Base-by-base conservation (phyloP, 2,329 filamentous ascomycete genomes). In the Aureobasidium vineae region DNA sequence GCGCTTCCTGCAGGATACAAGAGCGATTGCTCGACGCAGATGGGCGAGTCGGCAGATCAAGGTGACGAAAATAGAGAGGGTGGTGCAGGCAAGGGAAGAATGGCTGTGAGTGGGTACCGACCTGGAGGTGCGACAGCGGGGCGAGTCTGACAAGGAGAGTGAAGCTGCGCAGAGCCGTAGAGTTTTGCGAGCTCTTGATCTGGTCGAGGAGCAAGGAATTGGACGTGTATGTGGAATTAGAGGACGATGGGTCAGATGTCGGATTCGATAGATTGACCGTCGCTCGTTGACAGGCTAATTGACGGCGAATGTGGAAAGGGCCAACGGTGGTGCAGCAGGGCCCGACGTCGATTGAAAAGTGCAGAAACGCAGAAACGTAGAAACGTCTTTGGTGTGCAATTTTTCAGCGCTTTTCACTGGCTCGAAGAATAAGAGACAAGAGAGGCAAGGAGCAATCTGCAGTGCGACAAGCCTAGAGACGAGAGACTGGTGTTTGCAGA, bases 71-170 rank as follows among this genome's bases (percentile, higher is more conserved):
- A 60, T 50, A 54, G 52, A 41, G 38, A 60, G 45, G 43, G 53
- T 54, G 53, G 43, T 49, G 52, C 64, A 66, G 50, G 63, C 36
- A 60, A 60, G 64, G 64, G 53, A 50, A 45, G 28, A 28, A 11
- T 8, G 6, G 43, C 21, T 63, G 28, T 52, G 54, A 47, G 45
- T 57, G 53, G 50, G 26, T 65, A 66, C 64, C 64, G 31, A 66
- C 64, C 64, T 66, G 28, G 43, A 66, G 43, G 41, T 52, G 64
- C 64, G 45, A 66, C 64, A 66, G 64, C 53, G 43, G 53, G 45
- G 61, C 47, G 36, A 53, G 49, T 61, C 45, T 63, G 59, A 52
- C 59, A 63, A 63, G 47, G 61, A 64, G 49, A 64, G 61, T 64
- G 61, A 64, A 64, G 61, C 61, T 64, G 61, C 61, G 61, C 61